A percentile compares a stretch with the other conserved stretches of the same genome.
These are phyloP conservation scores for Solanum virginianum DNA, from an alignment of 257 asterid species.

Conservation along the genomic window DNA sequence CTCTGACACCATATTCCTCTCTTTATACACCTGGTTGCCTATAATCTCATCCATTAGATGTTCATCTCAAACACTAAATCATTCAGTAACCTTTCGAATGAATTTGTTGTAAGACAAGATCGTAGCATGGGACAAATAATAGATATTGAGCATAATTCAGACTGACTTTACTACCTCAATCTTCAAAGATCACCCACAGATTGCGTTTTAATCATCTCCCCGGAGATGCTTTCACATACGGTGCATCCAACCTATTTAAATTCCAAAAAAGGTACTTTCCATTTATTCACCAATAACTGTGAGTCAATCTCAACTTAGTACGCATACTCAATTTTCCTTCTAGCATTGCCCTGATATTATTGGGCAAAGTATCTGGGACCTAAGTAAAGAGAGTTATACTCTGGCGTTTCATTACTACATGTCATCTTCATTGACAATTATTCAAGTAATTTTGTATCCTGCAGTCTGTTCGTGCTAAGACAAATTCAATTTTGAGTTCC, in stretches of 20 bases:
- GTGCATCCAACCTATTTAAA: not conserved
- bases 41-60: not conserved
- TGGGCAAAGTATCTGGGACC: not conserved
- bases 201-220: not conserved
- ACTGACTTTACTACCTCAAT: not conserved
- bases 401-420: not conserved
- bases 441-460: not conserved
- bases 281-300: not conserved
- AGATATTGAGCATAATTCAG: not conserved
- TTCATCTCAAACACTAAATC: not conserved
- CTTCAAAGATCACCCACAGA: not conserved
- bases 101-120: not conserved
- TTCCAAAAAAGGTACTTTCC: not conserved
- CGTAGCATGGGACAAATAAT: not conserved
- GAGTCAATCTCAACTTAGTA: not conserved
- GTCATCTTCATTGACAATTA: not conserved
- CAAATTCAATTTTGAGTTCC: not conserved
- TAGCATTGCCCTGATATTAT: not conserved
- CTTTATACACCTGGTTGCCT: not conserved
- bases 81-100: not conserved
- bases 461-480: not conserved
- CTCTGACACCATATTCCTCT: not conserved
- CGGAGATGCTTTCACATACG: not conserved
- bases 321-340: not conserved
- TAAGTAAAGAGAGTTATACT: not conserved